Conservation (phyloP, 192 early-diverging fungal genomes). For the Lobulomyces angularis region DNA sequence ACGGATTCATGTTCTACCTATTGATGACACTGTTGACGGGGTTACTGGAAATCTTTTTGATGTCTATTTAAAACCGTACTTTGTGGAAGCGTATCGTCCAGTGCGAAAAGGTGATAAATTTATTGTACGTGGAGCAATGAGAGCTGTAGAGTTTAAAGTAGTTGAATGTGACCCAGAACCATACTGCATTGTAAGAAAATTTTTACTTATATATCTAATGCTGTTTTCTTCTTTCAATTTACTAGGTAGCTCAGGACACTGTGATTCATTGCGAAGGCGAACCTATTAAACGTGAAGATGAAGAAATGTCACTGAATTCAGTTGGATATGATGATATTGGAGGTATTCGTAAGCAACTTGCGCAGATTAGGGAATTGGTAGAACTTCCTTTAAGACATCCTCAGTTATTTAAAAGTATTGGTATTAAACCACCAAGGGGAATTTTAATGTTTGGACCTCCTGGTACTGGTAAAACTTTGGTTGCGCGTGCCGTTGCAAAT, state of each 20-base stretch:
- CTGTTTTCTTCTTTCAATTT: constrained; percentile 4
- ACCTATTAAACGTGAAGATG: constrained; percentile 97
- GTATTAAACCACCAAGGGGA: constrained; percentile 95
- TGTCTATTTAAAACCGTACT: constrained; percentile 96
- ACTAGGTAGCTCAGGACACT: constrained; percentile 87
- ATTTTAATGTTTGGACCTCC: constrained; percentile 97
- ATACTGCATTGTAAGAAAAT: constrained; percentile 81
- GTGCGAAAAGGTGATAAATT: constrained; percentile 91
- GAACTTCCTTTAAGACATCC: constrained; percentile 96
- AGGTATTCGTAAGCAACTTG: constrained; percentile 95
- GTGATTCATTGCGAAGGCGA: constrained; percentile 98
- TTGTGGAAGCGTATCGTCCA: constrained; percentile 93
- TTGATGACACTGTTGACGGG: constrained; percentile 97
- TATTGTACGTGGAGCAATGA: constrained; percentile 88
- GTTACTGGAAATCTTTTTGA: constrained; percentile 96
- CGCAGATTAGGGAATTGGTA: constrained; percentile 97
- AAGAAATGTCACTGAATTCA: constrained; percentile 81
- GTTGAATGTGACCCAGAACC: constrained; percentile 88
- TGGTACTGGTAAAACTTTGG: constrained; percentile 97
- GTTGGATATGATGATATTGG: constrained; percentile 99
- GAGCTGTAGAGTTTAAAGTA: constrained; percentile 98
- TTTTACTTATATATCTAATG: background rate
- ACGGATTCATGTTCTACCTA: constrained; percentile 91
- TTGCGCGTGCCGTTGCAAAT: constrained; percentile 97
- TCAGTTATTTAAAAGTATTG: constrained; percentile 96